Percentiles rank a stretch among this genome's conserved stretches.
Conservation (phyloP, 2,329 filamentous ascomycete genomes). For the Hypoxylon sp. region DNA sequence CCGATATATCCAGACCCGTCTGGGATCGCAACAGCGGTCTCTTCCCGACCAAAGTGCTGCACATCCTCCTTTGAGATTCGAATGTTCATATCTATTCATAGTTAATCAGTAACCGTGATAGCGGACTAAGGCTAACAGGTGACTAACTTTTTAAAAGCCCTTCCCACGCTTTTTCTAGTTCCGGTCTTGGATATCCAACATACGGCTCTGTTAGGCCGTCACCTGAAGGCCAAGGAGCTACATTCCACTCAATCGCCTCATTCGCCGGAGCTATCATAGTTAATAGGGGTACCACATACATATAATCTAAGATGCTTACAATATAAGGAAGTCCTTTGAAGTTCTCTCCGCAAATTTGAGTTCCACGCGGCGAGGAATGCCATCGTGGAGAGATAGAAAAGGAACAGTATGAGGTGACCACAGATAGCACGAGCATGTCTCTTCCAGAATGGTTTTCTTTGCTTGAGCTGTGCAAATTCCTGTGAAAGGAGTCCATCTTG, state of each 20-base stretch:
- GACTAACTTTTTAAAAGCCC: slow-evolving; percentile 8
- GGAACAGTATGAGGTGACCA: background rate
- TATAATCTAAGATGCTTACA: background rate
- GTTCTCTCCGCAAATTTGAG: slow-evolving; percentile 1
- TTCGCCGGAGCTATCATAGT: background rate
- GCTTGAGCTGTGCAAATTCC: background rate
- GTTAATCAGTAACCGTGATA: background rate
- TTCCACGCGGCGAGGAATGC: slow-evolving; percentile 6
- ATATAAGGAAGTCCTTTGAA: slow-evolving; percentile 3
- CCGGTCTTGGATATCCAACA: slow-evolving; percentile 9
- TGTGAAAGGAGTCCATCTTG: slow-evolving; percentile 8
- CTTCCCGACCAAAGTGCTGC: slow-evolving; percentile 15
- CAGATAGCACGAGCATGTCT: slow-evolving; percentile 8
- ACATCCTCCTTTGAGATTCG: slow-evolving; percentile 14
- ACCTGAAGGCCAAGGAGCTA: slow-evolving; percentile 6
- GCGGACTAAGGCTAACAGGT: background rate
- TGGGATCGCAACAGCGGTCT: slow-evolving; percentile 15
- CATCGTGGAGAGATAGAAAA: slow-evolving; percentile 1
- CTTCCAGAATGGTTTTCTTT: slow-evolving; percentile 4
- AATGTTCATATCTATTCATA: slow-evolving; percentile 16
- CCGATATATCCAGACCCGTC: slow-evolving; percentile 16
- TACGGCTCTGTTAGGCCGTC: slow-evolving; percentile 8
- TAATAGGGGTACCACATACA: background rate
- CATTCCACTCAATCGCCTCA: slow-evolving; percentile 1
- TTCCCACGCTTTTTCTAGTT: slow-evolving; percentile 10